phyloP scores from a whole-genome alignment of 768 basidiomycete species.

The Lanmaoa rubissima region DNA sequence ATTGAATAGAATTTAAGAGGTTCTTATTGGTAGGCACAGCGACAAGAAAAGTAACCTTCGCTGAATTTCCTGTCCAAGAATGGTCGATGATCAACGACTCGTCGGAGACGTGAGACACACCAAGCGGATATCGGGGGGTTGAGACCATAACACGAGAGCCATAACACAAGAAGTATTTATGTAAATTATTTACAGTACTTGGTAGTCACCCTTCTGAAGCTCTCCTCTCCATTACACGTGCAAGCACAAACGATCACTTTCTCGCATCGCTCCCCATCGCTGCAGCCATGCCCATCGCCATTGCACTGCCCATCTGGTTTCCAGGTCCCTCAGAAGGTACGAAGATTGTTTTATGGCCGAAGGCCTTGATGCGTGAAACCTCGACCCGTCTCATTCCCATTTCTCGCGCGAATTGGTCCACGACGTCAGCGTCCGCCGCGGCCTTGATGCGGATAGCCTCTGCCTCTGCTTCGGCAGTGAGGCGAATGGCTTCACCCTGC shows the following conservation, averaged over 20 bases:
- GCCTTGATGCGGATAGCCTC: constrained; percentile 65
- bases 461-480: constrained; percentile 74
- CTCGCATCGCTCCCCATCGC: constrained; percentile 47
- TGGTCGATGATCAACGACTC: background rate
- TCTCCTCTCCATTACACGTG: background rate
- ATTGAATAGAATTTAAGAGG: background rate
- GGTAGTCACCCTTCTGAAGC: too few relatives aligned
- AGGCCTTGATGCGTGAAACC: constrained; percentile 59
- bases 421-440: constrained; percentile 56
- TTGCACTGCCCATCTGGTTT: constrained; percentile 55
- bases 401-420: constrained; percentile 68
- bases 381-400: constrained; percentile 73
- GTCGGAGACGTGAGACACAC: too few relatives aligned
- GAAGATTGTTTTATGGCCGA: constrained; percentile 67
- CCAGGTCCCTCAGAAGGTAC: constrained; percentile 63
- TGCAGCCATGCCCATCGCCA: constrained; percentile 71
- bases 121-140: too few relatives aligned
- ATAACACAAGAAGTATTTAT: background rate
- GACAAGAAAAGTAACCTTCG: background rate
- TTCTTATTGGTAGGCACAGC: background rate
- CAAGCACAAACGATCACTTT: constrained; percentile 5
- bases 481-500: constrained; percentile 71
- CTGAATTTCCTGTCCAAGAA: background rate
- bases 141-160: background rate
- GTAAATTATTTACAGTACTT: background rate